A percentile compares a stretch with the other conserved stretches of the same genome.
These are phyloP conservation scores for Globisporangium spiculum DNA, from an alignment of 352 stramenopile species.

Conservation along the genomic window DNA sequence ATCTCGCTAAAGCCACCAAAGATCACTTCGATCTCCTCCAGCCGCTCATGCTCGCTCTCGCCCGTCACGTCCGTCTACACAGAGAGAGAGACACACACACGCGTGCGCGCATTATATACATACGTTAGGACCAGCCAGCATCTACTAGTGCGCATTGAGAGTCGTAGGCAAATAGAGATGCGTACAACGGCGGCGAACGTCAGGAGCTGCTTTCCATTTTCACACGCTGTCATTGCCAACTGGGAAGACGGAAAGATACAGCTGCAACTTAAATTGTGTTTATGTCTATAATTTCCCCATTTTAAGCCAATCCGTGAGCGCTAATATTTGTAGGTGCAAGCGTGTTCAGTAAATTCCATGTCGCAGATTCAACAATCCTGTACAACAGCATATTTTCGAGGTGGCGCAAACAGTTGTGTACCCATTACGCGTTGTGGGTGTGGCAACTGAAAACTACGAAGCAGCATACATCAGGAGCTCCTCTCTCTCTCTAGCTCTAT, in stretches of 20 bases:
- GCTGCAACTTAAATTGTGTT: not conserved
- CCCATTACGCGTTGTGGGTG: not conserved
- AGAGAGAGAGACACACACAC: not conserved
- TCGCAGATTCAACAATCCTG: slow-evolving; percentile 10
- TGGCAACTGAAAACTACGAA: not conserved
- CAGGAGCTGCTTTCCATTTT: slow-evolving; percentile 29
- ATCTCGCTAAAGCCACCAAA: slow-evolving; percentile 63
- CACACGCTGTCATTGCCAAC: slow-evolving; percentile 13
- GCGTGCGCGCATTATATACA: not conserved
- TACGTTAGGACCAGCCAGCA: not conserved
- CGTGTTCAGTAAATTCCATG: slow-evolving; percentile 8
- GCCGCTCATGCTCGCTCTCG: slow-evolving; percentile 52
- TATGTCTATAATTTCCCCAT: no score
- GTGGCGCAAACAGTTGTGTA: not conserved
- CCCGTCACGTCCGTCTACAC: slow-evolving; percentile 52
- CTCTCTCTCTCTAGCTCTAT: not conserved
- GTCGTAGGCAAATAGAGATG: not conserved
- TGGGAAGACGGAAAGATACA: slow-evolving; percentile 1
- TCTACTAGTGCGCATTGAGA: not conserved
- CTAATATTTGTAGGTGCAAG: not conserved
- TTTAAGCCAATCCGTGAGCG: slow-evolving; percentile 3
- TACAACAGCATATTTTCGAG: not conserved
- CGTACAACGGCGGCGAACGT: slow-evolving; percentile 39
- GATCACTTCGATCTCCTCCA: slow-evolving; percentile 83
- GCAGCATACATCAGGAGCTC: slow-evolving; percentile 1